Percentiles rank a stretch among this genome's conserved stretches.
Conservation (phyloP, 306 rosid species). For the Medicago truncatula region DNA sequence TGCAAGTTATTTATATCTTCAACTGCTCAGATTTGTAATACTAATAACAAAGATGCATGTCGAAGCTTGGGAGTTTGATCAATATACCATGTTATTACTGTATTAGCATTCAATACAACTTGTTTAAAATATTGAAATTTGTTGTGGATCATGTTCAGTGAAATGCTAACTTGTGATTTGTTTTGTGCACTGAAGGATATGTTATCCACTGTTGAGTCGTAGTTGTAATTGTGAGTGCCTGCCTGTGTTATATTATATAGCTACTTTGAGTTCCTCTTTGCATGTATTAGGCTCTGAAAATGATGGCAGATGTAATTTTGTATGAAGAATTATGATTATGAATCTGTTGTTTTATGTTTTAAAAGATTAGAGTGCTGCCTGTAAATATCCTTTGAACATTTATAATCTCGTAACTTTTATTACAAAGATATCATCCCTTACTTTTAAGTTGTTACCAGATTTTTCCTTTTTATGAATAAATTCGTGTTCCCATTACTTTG, state of each 20-base stretch:
- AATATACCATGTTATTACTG: neutral
- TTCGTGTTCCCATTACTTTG: neutral
- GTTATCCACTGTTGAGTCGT: neutral
- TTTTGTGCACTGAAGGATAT: neutral
- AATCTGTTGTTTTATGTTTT: neutral
- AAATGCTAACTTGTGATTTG: constrained; percentile 18
- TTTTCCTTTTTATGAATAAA: neutral
- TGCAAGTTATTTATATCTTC: neutral
- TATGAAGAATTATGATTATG: neutral
- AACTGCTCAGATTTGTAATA: neutral
- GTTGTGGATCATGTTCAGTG: neutral
- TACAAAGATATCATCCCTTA: neutral
- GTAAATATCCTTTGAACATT: neutral
- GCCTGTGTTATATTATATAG: neutral
- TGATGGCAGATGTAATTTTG: neutral
- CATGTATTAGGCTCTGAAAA: neutral
- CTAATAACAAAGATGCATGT: neutral
- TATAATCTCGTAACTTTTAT: neutral
- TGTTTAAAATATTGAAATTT: neutral
- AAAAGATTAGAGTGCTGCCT: neutral
- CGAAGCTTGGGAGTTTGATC: constrained; percentile 16
- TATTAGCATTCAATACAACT: neutral
- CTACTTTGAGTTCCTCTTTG: neutral
- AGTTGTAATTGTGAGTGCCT: neutral
- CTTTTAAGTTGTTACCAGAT: neutral